A percentile compares a stretch with the other conserved stretches of the same genome.
Evolutionary conservation across 75 land plant genomes (phyloP).

Genomic region (Gnetum montanum): DNA sequence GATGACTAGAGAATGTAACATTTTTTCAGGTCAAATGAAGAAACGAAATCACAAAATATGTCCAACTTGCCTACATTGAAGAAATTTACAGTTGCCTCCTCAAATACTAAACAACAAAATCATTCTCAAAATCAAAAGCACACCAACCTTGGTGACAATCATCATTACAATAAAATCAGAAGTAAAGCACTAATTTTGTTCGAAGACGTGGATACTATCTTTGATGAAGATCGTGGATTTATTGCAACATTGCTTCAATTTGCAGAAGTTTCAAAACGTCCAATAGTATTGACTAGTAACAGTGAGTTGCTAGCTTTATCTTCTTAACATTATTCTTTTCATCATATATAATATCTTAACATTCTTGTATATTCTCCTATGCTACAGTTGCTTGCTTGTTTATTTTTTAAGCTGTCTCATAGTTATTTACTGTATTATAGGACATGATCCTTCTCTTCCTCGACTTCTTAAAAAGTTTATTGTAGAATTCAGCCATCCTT

Average conservation of each 20-base stretch:
- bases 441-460: slow-evolving; percentile 47
- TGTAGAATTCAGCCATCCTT: slow-evolving; percentile 44
- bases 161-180: slow-evolving; percentile 6
- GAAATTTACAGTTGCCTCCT: not conserved
- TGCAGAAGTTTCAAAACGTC: slow-evolving; percentile 73
- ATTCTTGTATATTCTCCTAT: not conserved
- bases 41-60: too few species aligned
- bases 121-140: not conserved
- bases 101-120: not conserved
- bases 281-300: slow-evolving; percentile 87
- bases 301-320: slow-evolving; percentile 39
- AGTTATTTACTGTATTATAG: too few species aligned
- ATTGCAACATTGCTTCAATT: slow-evolving; percentile 61
- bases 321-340: too few species aligned
- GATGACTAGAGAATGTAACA: too few species aligned
- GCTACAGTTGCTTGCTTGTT: too few species aligned
- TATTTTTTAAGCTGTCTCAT: too few species aligned
- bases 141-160: not conserved
- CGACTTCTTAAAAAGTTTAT: slow-evolving; percentile 29
- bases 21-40: too few species aligned
- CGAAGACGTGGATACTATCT: slow-evolving; percentile 89
- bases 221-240: slow-evolving; percentile 90
- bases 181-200: slow-evolving; percentile 66
- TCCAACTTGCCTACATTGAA: too few species aligned
- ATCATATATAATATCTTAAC: not conserved